These are phyloP conservation scores for Hypoxylon sp. DNA, from an alignment of 2,329 filamentous ascomycete genomes.

Conservation along the genomic window DNA sequence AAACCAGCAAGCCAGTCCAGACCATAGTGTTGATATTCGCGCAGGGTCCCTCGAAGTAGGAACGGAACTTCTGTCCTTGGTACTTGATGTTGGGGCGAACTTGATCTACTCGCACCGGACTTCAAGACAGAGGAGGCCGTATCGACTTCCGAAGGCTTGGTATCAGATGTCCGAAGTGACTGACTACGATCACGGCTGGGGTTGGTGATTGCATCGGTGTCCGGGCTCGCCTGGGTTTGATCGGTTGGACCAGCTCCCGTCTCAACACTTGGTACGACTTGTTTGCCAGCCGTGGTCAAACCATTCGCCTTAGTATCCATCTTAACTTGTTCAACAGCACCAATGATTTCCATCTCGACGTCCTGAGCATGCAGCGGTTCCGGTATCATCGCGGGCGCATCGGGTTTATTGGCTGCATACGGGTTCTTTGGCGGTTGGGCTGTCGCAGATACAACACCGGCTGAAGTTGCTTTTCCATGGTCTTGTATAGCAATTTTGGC, in stretches of 20 bases:
- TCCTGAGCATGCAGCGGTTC: constrained; percentile 40
- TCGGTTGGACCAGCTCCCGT: constrained; percentile 41
- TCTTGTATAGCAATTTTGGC: not conserved
- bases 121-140: constrained; percentile 56
- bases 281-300: not conserved
- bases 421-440: constrained; percentile 34
- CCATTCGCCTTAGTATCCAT: constrained; percentile 20
- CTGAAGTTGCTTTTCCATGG: constrained; percentile 9
- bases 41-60: constrained; percentile 85
- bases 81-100: constrained; percentile 51
- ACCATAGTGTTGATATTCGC: constrained; percentile 97
- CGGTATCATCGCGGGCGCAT: constrained; percentile 35
- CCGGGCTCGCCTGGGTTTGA: constrained; percentile 54
- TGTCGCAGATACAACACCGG: not conserved
- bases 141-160: constrained; percentile 63
- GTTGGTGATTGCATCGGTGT: constrained; percentile 59
- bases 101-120: constrained; percentile 52
- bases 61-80: constrained; percentile 81
- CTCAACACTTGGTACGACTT: constrained; percentile 45
- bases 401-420: constrained; percentile 34
- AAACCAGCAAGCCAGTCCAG: constrained; percentile 95
- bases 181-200: constrained; percentile 60
- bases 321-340: constrained; percentile 42
- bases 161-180: constrained; percentile 63
- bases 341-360: constrained; percentile 43